Conservation (phyloP, 257 asterid genomes). For the Salvia hispanica region DNA sequence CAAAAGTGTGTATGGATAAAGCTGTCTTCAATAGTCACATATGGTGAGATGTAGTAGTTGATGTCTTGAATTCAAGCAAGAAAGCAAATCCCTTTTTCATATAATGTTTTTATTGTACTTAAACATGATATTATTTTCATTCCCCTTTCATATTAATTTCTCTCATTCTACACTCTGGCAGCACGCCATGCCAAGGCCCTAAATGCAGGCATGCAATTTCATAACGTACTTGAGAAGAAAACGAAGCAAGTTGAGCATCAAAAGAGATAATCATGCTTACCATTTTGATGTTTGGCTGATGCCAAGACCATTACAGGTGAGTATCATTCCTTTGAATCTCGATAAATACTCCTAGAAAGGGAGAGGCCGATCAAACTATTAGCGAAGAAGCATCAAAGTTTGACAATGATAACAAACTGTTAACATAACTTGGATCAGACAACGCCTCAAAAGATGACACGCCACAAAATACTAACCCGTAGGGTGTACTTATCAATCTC, state of each 20-base stretch:
- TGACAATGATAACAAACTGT: conserved; percentile 27
- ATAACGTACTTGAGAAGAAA: conserved; percentile 19
- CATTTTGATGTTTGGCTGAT: conserved; percentile 53
- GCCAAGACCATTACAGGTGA: conserved; percentile 73
- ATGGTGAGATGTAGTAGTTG: background rate
- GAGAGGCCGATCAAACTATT: conserved; percentile 21
- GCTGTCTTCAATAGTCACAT: background rate
- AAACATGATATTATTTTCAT: conserved; percentile 2
- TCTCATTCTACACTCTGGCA: conserved; percentile 10
- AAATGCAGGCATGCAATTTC: background rate
- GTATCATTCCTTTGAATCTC: conserved; percentile 75
- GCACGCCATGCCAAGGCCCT: conserved; percentile 5
- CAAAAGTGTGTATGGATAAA: background rate
- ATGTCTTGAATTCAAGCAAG: conserved; percentile 12
- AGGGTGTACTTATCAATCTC: conserved; percentile 65
- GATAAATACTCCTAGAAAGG: conserved; percentile 58
- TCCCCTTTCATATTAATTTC: background rate
- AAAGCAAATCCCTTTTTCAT: background rate
- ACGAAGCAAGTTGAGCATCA: conserved; percentile 20
- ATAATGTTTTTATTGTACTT: background rate
- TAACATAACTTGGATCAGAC: conserved; percentile 6
- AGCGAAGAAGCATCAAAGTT: conserved; percentile 24
- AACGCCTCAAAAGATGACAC: background rate
- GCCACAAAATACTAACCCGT: conserved; percentile 42
- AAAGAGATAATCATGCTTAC: conserved; percentile 36